Base-by-base conservation (phyloP, 257 asterid species). In the Solanum medicagineum region DNA sequence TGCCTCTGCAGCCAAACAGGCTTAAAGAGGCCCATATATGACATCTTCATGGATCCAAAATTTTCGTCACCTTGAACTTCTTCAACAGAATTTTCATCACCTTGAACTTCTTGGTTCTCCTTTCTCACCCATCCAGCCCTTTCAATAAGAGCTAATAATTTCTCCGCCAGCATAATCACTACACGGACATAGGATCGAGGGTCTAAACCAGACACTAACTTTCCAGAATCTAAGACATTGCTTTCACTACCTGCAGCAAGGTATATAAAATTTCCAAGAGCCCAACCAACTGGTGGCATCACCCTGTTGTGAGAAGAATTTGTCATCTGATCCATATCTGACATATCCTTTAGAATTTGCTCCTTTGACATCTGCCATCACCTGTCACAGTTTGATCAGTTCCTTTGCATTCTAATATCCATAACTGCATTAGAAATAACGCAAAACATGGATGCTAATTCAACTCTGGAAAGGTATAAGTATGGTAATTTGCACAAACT, bases 341-440 rank as follows among this genome's bases (percentile, higher is more conserved):
- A 86, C 66, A 94, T 84, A 86, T 93, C 92, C 90, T 91, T 89
- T 86, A 92, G 88, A 91, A 93, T 89, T 92, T 89, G 90, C 93
- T 94, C 98, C 88, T 88, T 95, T 57, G 93, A 92, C 84, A 92
- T 89, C 99, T 96, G 98, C 89, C 97, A 94, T 91, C 95, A 96
- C 93, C 99, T 95, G 97, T 92, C 96, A 94, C 88, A 86, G 94
- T 93, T 89, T 91, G 93, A 95, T 96, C 92, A 96, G 98, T 86
- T 88, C 89, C 91, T 86, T 89, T 86, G 70, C 86, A 86, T 87
- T 83, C 85, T 85, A 87, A 91, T 85, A 85, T 81, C 53, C 60
- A 24, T 26, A 51, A 75, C 10, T 51, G 8, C 60, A 49, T 22
- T 53, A 22, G 60, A 75, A 75, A 75, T 22, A 47, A 75, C 0